phyloP scores from a whole-genome alignment of 371 early-diverging fungal species.

The Choanephora cucurbitarum region DNA sequence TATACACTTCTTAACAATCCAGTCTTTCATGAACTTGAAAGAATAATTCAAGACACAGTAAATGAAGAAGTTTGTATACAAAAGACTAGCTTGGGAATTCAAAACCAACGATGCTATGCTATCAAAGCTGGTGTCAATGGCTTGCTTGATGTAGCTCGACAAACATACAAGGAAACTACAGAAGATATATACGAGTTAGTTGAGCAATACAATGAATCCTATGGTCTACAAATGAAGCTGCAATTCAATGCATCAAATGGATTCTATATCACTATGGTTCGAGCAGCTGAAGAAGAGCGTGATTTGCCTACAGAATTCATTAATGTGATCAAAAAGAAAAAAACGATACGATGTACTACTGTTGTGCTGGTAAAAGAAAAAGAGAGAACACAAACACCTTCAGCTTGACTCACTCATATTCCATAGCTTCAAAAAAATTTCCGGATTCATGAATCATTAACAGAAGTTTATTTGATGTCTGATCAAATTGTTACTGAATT shows the following conservation, averaged over 20 bases:
- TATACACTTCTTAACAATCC: constrained; percentile 4
- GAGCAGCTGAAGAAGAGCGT: constrained; percentile 25
- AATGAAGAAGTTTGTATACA: constrained; percentile 72
- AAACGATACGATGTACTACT: constrained; percentile 70
- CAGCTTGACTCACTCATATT: neutral
- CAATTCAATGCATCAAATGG: constrained; percentile 64
- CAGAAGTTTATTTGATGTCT: constrained; percentile 85
- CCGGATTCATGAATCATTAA: constrained; percentile 80
- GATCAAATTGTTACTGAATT: constrained; percentile 74
- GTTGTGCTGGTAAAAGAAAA: constrained; percentile 66
- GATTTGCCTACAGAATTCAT: constrained; percentile 61
- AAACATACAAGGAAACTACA: constrained; percentile 83
- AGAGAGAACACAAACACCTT: too few species aligned
- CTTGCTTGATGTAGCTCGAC: constrained; percentile 87
- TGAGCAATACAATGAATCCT: constrained; percentile 48
- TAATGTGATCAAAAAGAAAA: constrained; percentile 61
- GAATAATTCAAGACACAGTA: constrained; percentile 52
- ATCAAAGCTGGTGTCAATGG: constrained; percentile 81
- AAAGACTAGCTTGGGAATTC: constrained; percentile 71
- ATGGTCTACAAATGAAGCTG: constrained; percentile 67
- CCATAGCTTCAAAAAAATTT: constrained; percentile 52
- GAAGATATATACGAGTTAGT: constrained; percentile 82
- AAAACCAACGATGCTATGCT: constrained; percentile 86
- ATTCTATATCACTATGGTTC: constrained; percentile 60
- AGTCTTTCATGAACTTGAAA: constrained; percentile 36